A percentile compares a stretch with the other conserved stretches of the same genome.
Evolutionary conservation across 2,329 filamentous ascomycete genomes (phyloP).

Genomic region (Talaromyces sp.): DNA sequence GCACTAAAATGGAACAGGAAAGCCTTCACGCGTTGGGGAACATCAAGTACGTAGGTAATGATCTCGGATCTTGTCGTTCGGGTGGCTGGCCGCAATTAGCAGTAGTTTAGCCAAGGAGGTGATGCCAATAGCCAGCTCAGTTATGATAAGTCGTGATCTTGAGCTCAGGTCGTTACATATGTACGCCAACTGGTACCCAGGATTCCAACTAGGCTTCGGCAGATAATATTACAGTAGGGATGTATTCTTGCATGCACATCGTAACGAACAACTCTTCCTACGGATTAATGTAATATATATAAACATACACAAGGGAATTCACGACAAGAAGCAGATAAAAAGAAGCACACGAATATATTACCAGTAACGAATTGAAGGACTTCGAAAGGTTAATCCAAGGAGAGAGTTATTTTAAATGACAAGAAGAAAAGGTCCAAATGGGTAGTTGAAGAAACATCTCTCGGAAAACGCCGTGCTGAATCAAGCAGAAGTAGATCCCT

Average conservation of each 20-base stretch:
- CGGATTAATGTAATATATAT: constrained; percentile 7
- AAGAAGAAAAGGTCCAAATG: constrained; percentile 11
- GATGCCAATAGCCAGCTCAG: too few relatives aligned
- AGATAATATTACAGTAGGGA: too few relatives aligned
- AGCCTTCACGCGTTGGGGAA: too few relatives aligned
- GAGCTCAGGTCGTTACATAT: too few relatives aligned
- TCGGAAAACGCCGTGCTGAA: constrained; percentile 14
- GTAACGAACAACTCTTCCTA: constrained; percentile 11
- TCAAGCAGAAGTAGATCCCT: constrained; percentile 8
- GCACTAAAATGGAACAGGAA: too few relatives aligned
- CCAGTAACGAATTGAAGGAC: constrained; percentile 8
- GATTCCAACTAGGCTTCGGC: too few relatives aligned
- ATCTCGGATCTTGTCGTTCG: too few relatives aligned
- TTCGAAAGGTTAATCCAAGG: constrained; percentile 6
- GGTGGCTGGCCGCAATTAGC: too few relatives aligned
- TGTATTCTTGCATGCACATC: constrained; percentile 2
- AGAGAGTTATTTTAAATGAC: constrained; percentile 18
- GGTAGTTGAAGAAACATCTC: constrained; percentile 9
- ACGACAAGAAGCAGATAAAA: neutral
- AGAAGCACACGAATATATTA: constrained; percentile 17
- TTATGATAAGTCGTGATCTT: too few relatives aligned
- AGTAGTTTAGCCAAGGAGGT: too few relatives aligned
- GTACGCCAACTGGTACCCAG: too few relatives aligned
- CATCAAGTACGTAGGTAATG: too few relatives aligned
- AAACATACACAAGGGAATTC: constrained; percentile 9